A percentile compares a stretch with the other conserved stretches of the same genome.
These are phyloP conservation scores for Talaromyces sp. DNA, from an alignment of 2,329 filamentous ascomycete species.

Conservation along the genomic window DNA sequence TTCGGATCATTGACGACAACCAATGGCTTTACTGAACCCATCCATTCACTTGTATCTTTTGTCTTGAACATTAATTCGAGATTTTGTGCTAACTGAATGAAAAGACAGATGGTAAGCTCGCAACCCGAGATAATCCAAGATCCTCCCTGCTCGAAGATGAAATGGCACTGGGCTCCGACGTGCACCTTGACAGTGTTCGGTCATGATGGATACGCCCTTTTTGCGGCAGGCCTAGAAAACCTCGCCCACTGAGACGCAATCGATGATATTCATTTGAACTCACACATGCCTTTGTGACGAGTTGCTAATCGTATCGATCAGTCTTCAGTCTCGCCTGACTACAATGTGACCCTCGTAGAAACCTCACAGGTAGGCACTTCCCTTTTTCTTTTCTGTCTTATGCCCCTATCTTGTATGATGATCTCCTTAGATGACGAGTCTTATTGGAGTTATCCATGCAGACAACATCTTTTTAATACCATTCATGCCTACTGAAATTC, in stretches of 20 bases:
- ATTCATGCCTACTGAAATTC: constrained; percentile 57
- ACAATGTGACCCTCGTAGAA: constrained; percentile 13
- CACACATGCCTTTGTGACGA: constrained; percentile 21
- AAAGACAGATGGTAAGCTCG: constrained; percentile 30
- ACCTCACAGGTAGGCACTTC: constrained; percentile 17
- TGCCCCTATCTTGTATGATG: constrained; percentile 46
- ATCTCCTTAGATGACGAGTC: constrained; percentile 66
- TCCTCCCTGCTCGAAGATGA: constrained; percentile 39
- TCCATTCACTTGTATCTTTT: constrained; percentile 17
- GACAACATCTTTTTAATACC: constrained; percentile 59
- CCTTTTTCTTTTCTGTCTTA: not conserved
- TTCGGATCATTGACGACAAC: constrained; percentile 71
- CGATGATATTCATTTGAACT: constrained; percentile 25
- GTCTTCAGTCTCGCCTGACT: constrained; percentile 9
- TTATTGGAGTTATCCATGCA: constrained; percentile 65
- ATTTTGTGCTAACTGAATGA: constrained; percentile 24
- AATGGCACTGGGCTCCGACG: constrained; percentile 95
- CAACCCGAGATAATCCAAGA: constrained; percentile 3
- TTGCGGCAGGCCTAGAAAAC: constrained; percentile 99
- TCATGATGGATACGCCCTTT: constrained; percentile 83
- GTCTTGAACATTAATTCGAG: constrained; percentile 12
- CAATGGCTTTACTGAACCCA: constrained; percentile 82
- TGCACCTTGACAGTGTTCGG: constrained; percentile 54
- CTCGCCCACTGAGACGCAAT: constrained; percentile 82
- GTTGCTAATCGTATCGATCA: constrained; percentile 31